Base-by-base conservation (phyloP, 306 rosid species). In the Spatholobus suberectus region DNA sequence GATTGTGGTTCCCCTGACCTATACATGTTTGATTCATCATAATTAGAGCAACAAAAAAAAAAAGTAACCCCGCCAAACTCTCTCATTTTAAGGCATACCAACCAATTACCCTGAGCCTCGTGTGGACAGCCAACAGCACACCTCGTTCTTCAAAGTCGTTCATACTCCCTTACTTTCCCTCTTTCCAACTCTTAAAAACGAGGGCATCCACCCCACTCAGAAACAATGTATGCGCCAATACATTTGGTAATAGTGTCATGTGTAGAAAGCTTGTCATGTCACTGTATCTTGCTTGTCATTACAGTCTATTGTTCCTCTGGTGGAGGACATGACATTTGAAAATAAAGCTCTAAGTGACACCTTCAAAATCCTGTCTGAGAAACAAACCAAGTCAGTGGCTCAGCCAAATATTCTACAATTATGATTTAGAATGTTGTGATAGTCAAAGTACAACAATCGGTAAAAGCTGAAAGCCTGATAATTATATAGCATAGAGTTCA, bases 311-410 rank as follows among this genome's bases (percentile, higher is more conserved):
- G 54, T 78, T 78, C 79, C 62, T 78, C 78, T 49, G 62, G 75
- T 49, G 15, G 46, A 23, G 77, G 27, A 24, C 70, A 26, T 63
- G 83, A 55, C 70, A 71, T 57, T 72, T 44, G 62, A 58, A 41
- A 62, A 44, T 69, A 52, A 43, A 12, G 38, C 80, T 76, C 55
- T 10, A 62, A 44, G 52, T 70, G 78, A 70, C 68, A 6, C 79
- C 83, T 68, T 46, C 67, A 44, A 59, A 87, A 79, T 47, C 78
- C 78, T 59, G 79, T 68, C 54, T 32, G 69, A 51, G 18, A 43
- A 83, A 77, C 63, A 81, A 72, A 65, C 37, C 29, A 8, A 80
- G 71, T 73, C 37, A 49, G 63, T 80, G 70, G 26, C 61, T 77
- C 63, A 46, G 68, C 81, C 69, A 77, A 32, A 69, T 62, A 51